A percentile compares a stretch with the other conserved stretches of the same genome.
Conservation (phyloP, 1,284 basidiomycete genomes). For the Erythrobasidium hasegawianum region DNA sequence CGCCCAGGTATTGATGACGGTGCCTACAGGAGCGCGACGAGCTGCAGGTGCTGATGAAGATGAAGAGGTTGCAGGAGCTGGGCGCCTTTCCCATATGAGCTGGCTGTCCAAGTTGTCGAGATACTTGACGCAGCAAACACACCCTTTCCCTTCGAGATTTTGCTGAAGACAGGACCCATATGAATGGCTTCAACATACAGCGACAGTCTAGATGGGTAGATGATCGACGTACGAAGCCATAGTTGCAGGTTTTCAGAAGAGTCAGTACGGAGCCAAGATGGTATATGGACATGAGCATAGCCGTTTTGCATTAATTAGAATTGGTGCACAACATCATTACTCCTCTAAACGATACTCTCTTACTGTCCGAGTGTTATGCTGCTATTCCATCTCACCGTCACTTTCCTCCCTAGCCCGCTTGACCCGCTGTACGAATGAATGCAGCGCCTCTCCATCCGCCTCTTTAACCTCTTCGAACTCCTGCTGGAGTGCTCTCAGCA, state of each 20-base stretch:
- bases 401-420: conserved; percentile 4
- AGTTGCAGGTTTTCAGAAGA: too few relatives aligned
- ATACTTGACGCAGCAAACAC: not conserved
- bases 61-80: not conserved
- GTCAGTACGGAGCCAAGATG: too few relatives aligned
- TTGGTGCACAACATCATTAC: too few relatives aligned
- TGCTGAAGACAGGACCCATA: too few relatives aligned
- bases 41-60: not conserved
- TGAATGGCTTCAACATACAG: too few relatives aligned
- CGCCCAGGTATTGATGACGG: not conserved
- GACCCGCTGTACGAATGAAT: conserved; percentile 1
- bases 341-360: too few relatives aligned
- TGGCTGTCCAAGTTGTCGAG: not conserved
- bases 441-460: not conserved
- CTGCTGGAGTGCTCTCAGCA: not conserved
- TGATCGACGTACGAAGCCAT: too few relatives aligned
- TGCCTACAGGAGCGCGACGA: not conserved
- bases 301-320: too few relatives aligned
- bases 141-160: not conserved
- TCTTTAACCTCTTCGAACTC: not conserved
- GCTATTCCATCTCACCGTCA: not conserved
- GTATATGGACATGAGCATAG: too few relatives aligned
- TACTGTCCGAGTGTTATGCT: too few relatives aligned
- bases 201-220: too few relatives aligned
- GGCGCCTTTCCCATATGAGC: not conserved